Conservation (phyloP, 2,329 filamentous ascomycete genomes). For the Thielaviopsis euricoi region DNA sequence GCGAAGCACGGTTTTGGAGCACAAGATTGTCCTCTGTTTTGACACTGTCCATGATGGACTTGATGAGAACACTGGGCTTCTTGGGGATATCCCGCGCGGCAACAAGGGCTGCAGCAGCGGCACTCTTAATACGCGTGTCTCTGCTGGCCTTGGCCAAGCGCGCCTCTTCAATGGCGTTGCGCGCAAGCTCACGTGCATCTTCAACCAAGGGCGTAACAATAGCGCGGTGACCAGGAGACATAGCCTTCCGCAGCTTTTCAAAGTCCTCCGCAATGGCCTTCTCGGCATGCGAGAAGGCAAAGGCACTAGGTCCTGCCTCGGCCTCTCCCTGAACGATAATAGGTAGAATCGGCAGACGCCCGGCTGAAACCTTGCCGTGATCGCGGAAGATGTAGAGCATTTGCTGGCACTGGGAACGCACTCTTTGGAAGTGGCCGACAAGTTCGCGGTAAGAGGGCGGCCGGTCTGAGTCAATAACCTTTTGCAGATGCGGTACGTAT, state of each 20-base stretch:
- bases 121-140: constrained; percentile 73
- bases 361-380: constrained; percentile 61
- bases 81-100: constrained; percentile 79
- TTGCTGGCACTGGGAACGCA: constrained; percentile 80
- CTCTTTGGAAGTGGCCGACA: constrained; percentile 75
- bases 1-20: constrained; percentile 72
- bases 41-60: constrained; percentile 95
- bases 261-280: constrained; percentile 76
- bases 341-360: constrained; percentile 63
- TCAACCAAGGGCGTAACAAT: constrained; percentile 64
- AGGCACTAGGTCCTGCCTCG: constrained; percentile 81
- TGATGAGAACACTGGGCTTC: constrained; percentile 85
- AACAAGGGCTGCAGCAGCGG: constrained; percentile 73
- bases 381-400: constrained; percentile 85
- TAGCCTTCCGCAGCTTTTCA: constrained; percentile 71
- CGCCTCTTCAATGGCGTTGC: constrained; percentile 63
- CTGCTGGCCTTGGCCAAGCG: constrained; percentile 62
- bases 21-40: constrained; percentile 87
- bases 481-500: constrained; percentile 50
- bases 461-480: constrained; percentile 65
- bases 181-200: constrained; percentile 56
- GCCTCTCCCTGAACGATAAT: constrained; percentile 88
- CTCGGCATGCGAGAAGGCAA: constrained; percentile 75
- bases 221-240: constrained; percentile 75
- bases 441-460: constrained; percentile 78